Percentiles rank a stretch among this genome's conserved stretches.
Evolutionary conservation across 768 basidiomycete genomes (phyloP).

Genomic region (Tylopilus sp.): DNA sequence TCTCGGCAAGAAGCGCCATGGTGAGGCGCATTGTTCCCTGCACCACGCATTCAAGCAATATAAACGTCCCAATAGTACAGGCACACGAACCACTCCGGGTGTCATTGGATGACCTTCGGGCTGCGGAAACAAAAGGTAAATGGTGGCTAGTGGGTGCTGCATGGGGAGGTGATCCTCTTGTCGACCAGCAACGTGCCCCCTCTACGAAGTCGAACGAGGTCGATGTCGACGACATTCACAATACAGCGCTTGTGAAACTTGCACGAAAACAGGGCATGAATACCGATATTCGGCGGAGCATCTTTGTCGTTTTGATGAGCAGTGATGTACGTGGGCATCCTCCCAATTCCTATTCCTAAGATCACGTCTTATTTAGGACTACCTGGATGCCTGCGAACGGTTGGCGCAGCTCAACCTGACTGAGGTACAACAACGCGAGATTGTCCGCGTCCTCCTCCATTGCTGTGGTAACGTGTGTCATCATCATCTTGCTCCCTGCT

Average conservation of each 20-base stretch:
- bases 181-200: slow-evolving; percentile 54
- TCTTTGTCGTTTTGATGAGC: slow-evolving; percentile 95
- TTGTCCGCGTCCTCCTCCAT: slow-evolving; percentile 87
- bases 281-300: slow-evolving; percentile 86
- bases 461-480: slow-evolving; percentile 83
- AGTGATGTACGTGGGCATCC: slow-evolving; percentile 64
- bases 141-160: slow-evolving; percentile 99
- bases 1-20: slow-evolving; percentile 72
- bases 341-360: background rate
- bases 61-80: slow-evolving; percentile 50
- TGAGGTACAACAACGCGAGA: slow-evolving; percentile 91
- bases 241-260: slow-evolving; percentile 61
- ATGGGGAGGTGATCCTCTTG: slow-evolving; percentile 89
- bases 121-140: slow-evolving; percentile 84
- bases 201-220: slow-evolving; percentile 21
- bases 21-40: slow-evolving; percentile 33
- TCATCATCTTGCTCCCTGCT: background rate
- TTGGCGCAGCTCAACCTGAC: slow-evolving; percentile 78
- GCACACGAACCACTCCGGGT: slow-evolving; percentile 86
- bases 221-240: slow-evolving; percentile 28
- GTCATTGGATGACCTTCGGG: slow-evolving; percentile 78
- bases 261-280: slow-evolving; percentile 98
- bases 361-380: slow-evolving; percentile 60
- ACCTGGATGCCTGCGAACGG: slow-evolving; percentile 92
- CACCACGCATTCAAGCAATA: background rate